Evolutionary conservation across 2,329 filamentous ascomycete genomes (phyloP).

Genomic region (Colletotrichum salicis): DNA sequence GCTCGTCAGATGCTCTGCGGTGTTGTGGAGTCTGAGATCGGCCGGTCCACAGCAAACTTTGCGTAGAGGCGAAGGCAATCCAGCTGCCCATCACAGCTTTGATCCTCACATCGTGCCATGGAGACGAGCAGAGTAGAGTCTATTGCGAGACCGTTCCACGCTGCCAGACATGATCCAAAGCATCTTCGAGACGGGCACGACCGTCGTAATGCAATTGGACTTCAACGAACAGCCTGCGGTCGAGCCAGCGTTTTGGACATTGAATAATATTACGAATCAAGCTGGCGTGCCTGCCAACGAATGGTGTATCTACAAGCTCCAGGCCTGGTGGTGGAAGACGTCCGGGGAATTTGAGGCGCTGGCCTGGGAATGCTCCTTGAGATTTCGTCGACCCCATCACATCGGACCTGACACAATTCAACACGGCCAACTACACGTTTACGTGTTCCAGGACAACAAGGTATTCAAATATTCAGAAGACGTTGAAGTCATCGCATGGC

Average conservation of each 20-base stretch:
- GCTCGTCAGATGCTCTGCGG: too few species aligned
- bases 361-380: background rate
- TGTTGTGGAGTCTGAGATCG: background rate
- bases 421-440: background rate
- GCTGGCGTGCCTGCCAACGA: conserved; percentile 12
- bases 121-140: too few species aligned
- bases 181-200: conserved; percentile 3
- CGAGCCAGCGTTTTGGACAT: conserved; percentile 2
- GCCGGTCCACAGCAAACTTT: background rate
- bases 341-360: background rate
- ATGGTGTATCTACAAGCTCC: conserved; percentile 22
- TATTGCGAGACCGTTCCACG: too few species aligned
- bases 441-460: background rate
- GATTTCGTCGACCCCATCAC: background rate
- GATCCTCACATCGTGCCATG: too few species aligned
- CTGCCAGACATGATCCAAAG: background rate
- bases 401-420: background rate
- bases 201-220: conserved; percentile 6
- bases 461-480: background rate
- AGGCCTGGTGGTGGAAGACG: conserved; percentile 12
- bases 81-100: too few species aligned
- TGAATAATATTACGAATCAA: conserved; percentile 10
- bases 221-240: conserved; percentile 18
- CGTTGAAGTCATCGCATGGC: too few species aligned
- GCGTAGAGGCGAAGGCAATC: background rate